These are phyloP conservation scores for Suhomyces wounanorum DNA, from an alignment of 1,139 yeast genomes.

Conservation along the genomic window DNA sequence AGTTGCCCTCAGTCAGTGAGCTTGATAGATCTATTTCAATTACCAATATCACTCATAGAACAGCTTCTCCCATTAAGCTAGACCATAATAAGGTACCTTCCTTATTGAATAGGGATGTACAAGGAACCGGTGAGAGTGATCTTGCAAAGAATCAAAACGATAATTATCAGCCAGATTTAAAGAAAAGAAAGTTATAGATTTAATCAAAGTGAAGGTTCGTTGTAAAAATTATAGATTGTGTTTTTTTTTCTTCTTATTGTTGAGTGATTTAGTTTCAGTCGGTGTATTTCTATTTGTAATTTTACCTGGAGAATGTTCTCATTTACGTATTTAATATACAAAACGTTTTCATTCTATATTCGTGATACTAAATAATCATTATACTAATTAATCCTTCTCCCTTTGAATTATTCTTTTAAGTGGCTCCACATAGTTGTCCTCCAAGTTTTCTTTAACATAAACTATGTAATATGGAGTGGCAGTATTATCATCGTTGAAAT, in stretches of 20 bases:
- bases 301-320: not conserved
- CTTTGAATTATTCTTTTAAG: constrained; percentile 37
- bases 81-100: constrained; percentile 8
- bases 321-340: not conserved
- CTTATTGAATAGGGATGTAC: constrained; percentile 6
- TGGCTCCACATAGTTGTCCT: constrained; percentile 65
- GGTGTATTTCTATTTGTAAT: constrained; percentile 6
- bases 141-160: not conserved
- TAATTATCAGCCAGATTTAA: constrained; percentile 3
- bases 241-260: not conserved
- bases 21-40: constrained; percentile 34
- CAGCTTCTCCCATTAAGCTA: constrained; percentile 7
- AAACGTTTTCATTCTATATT: not conserved
- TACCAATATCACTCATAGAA: constrained; percentile 13
- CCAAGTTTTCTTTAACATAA: constrained; percentile 69
- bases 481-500: constrained; percentile 69
- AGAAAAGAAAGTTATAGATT: constrained; percentile 11
- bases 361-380: not conserved
- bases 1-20: constrained; percentile 41
- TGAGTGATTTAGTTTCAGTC: constrained; percentile 6
- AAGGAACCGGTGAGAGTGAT: not conserved
- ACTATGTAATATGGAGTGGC: constrained; percentile 95
- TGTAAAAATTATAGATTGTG: not conserved
- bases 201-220: not conserved
- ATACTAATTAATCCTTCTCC: not conserved